A percentile compares a stretch with the other conserved stretches of the same genome.
phyloP scores from a whole-genome alignment of 2,329 filamentous ascomycete species.

The Ophidiomyces ophidiicola region DNA sequence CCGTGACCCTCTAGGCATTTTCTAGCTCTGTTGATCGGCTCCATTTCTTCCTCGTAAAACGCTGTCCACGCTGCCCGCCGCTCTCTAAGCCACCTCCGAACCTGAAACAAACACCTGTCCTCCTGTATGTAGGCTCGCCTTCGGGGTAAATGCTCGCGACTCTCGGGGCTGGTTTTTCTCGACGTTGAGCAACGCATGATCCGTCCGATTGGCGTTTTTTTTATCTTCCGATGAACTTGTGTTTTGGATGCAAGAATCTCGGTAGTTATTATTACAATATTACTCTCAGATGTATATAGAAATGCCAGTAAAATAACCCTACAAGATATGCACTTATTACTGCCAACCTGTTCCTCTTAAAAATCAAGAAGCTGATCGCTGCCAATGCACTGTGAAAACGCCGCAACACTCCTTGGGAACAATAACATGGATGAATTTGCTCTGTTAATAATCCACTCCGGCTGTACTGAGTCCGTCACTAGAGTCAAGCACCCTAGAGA shows the following conservation, averaged over 20 bases:
- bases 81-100: too few species aligned
- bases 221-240: too few species aligned
- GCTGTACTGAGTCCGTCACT: conserved; percentile 28
- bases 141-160: not conserved
- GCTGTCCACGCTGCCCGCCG: not conserved
- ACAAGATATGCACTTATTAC: not conserved
- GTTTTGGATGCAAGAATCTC: too few species aligned
- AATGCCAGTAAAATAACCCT: not conserved
- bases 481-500: conserved; percentile 32
- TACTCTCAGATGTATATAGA: too few species aligned
- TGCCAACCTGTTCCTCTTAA: not conserved
- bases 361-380: conserved; percentile 2
- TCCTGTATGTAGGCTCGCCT: not conserved
- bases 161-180: too few species aligned
- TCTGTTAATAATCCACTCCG: conserved; percentile 5
- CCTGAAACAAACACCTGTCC: not conserved
- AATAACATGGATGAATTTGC: not conserved
- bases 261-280: too few species aligned
- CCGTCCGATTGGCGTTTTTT: too few species aligned
- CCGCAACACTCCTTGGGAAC: not conserved
- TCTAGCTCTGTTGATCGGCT: conserved; percentile 3
- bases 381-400: conserved; percentile 3
- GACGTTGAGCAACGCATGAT: too few species aligned
- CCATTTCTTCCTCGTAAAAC: not conserved
- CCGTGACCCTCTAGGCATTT: not conserved